Conservation (phyloP, 2,329 filamentous ascomycete genomes). For the Fusarium paranaense region DNA sequence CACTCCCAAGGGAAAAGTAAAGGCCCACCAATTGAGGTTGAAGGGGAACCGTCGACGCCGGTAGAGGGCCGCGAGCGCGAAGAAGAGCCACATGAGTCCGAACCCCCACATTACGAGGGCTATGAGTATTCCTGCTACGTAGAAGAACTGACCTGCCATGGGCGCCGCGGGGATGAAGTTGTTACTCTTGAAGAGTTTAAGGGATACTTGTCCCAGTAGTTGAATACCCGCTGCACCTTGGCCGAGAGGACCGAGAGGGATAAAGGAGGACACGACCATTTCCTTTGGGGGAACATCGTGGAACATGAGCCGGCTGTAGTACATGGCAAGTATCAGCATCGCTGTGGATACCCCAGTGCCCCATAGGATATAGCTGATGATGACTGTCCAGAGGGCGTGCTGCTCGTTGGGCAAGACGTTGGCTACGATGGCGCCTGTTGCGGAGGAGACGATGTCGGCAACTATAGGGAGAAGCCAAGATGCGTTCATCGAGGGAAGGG, state of each 20-base stretch:
- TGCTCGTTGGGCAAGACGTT: constrained; percentile 61
- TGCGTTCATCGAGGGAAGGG: constrained; percentile 62
- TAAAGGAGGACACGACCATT: constrained; percentile 70
- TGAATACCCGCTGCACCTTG: constrained; percentile 68
- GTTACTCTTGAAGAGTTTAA: constrained; percentile 46
- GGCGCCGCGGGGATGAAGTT: constrained; percentile 53
- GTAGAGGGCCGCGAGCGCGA: constrained; percentile 46
- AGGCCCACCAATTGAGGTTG: constrained; percentile 55
- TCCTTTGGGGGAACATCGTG: constrained; percentile 70
- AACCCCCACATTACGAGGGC: constrained; percentile 51
- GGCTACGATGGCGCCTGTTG: constrained; percentile 68
- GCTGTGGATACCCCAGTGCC: constrained; percentile 65
- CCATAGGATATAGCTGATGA: constrained; percentile 71
- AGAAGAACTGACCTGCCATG: constrained; percentile 64
- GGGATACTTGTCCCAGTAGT: constrained; percentile 55
- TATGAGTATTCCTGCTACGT: constrained; percentile 60
- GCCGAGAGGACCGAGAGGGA: constrained; percentile 72
- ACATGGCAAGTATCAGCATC: constrained; percentile 68
- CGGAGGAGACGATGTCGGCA: constrained; percentile 70
- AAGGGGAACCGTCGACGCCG: constrained; percentile 48
- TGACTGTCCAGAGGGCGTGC: constrained; percentile 66
- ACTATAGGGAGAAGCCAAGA: constrained; percentile 72
- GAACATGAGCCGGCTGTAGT: constrained; percentile 70
- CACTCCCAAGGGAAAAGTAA: constrained; percentile 53
- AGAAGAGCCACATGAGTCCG: constrained; percentile 49